Conservation (phyloP, 306 rosid genomes). For the Sechiopsis laciniata region DNA sequence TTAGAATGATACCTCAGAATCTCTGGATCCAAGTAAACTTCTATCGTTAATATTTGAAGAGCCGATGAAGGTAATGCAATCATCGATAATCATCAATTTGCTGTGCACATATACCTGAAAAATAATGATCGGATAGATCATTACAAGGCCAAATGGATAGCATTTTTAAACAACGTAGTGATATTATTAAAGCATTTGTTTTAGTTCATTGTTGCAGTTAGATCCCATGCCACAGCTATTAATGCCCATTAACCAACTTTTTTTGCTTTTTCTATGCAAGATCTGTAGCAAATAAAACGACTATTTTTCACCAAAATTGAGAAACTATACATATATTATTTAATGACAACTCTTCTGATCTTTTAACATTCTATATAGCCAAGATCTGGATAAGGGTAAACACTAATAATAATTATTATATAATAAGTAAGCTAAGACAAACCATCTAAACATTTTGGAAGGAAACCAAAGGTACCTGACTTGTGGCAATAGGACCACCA, state of each 20-base stretch:
- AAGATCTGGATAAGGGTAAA: neutral
- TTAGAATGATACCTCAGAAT: slow-evolving; percentile 36
- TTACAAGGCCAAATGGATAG: neutral
- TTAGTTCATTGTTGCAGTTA: neutral
- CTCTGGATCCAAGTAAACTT: slow-evolving; percentile 51
- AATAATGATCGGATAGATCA: neutral
- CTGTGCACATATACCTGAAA: slow-evolving; percentile 47
- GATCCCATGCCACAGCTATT: neutral
- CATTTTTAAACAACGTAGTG: neutral
- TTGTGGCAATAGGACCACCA: slow-evolving; percentile 41
- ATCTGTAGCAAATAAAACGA: neutral
- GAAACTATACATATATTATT: neutral
- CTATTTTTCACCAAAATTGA: neutral
- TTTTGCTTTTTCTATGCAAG: neutral
- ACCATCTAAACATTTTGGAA: neutral
- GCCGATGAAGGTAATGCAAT: slow-evolving; percentile 39
- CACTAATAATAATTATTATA: neutral
- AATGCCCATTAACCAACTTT: neutral
- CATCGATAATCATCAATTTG: slow-evolving; percentile 46
- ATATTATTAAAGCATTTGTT: neutral
- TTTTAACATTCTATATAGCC: neutral
- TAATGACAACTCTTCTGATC: neutral
- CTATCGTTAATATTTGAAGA: slow-evolving; percentile 47
- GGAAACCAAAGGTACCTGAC: slow-evolving; percentile 34
- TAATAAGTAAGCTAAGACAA: neutral